phyloP scores from a whole-genome alignment of 345 rosid genomes.

The Lepidium sativum region DNA sequence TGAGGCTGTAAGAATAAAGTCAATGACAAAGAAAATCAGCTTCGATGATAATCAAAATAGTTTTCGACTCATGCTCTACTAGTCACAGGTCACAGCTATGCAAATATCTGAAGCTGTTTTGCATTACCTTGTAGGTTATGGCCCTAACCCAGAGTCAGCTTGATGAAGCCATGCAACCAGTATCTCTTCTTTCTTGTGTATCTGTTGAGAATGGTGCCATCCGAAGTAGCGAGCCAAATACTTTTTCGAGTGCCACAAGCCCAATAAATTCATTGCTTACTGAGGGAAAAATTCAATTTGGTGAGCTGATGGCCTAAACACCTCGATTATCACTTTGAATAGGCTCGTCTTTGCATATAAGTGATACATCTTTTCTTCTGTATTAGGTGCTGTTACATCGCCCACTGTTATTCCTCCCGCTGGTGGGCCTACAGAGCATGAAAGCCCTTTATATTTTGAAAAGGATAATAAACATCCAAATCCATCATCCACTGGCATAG shows the following conservation, averaged over 20 bases:
- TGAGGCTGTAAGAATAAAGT: background rate
- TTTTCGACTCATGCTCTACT: slow-evolving; percentile 2
- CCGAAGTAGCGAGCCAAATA: slow-evolving; percentile 43
- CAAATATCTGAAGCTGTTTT: slow-evolving; percentile 11
- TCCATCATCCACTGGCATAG: slow-evolving; percentile 48
- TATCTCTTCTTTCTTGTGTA: slow-evolving; percentile 52
- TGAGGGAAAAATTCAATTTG: slow-evolving; percentile 96
- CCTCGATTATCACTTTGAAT: slow-evolving; percentile 22
- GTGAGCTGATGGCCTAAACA: slow-evolving; percentile 35
- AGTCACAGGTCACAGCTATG: background rate
- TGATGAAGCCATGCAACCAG: slow-evolving; percentile 87
- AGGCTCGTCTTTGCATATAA: background rate
- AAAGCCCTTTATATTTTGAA: slow-evolving; percentile 57
- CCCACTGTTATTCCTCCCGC: slow-evolving; percentile 57
- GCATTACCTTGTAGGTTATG: slow-evolving; percentile 53
- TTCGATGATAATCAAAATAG: background rate
- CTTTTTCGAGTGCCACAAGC: slow-evolving; percentile 55
- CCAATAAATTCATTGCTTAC: slow-evolving; percentile 83
- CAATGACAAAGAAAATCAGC: background rate
- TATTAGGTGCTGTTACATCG: slow-evolving; percentile 87
- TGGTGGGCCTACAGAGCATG: slow-evolving; percentile 38
- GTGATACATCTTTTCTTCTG: background rate
- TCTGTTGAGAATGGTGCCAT: slow-evolving; percentile 54
- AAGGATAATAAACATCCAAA: slow-evolving; percentile 43
- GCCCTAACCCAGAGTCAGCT: slow-evolving; percentile 76